phyloP scores from a whole-genome alignment of 495 filamentous ascomycete genomes.

The Oidiodendron maius region DNA sequence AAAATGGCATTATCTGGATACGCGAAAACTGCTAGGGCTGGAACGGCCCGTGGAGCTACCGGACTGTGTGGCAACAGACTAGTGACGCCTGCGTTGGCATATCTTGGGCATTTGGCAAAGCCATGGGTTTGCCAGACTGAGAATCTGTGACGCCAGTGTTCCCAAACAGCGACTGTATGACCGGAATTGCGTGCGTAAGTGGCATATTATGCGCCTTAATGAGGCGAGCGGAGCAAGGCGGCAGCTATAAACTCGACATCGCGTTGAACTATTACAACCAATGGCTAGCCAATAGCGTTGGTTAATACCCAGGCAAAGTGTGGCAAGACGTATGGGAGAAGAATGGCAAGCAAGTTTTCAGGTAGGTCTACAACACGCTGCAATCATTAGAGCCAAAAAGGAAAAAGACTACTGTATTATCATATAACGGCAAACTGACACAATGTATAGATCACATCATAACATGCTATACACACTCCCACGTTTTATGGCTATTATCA shows the following conservation, averaged over 20 bases:
- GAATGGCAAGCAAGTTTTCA: neutral
- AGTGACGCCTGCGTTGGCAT: slow-evolving; percentile 24
- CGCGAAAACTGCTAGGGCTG: slow-evolving; percentile 68
- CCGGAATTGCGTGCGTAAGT: slow-evolving; percentile 20
- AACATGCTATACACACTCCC: no score
- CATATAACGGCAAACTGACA: no score
- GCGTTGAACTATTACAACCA: slow-evolving; percentile 10
- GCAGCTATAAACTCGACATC: slow-evolving; percentile 6
- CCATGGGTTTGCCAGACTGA: slow-evolving; percentile 12
- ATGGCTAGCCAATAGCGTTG: slow-evolving; percentile 6
- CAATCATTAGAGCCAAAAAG: no score
- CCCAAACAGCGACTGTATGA: slow-evolving; percentile 28
- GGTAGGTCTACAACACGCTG: no score
- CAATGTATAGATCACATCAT: no score
- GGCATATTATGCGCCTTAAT: slow-evolving; percentile 7
- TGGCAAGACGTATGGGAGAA: slow-evolving; percentile 5
- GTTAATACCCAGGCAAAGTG: slow-evolving; percentile 5
- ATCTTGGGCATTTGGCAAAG: slow-evolving; percentile 9
- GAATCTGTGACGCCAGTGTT: slow-evolving; percentile 25
- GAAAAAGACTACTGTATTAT: no score
- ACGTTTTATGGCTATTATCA: no score
- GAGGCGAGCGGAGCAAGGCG: neutral
- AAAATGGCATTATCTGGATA: slow-evolving; percentile 59
- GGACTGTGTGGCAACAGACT: slow-evolving; percentile 52
- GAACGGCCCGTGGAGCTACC: slow-evolving; percentile 38